Percentiles rank a stretch among this genome's conserved stretches.
Conservation (phyloP, 306 rosid genomes). For the Dryas alaskensis region DNA sequence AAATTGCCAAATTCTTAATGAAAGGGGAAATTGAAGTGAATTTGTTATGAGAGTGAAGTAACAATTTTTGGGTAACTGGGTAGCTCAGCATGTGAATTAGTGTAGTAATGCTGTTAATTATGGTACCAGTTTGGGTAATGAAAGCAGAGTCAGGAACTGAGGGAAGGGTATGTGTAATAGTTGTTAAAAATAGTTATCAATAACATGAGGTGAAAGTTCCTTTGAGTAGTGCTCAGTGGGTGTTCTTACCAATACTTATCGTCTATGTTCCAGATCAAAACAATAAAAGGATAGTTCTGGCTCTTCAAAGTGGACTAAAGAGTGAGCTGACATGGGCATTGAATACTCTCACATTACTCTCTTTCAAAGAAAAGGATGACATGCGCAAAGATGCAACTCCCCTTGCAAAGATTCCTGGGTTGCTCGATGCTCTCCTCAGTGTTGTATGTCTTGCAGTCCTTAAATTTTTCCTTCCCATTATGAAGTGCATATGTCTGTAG, state of each 20-base stretch:
- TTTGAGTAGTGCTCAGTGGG: not conserved
- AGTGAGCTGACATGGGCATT: slow-evolving; percentile 97
- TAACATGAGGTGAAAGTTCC: not conserved
- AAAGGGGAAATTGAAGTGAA: not conserved
- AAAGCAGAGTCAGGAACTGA: too few species aligned
- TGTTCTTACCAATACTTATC: not conserved
- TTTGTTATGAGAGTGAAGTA: not conserved
- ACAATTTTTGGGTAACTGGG: not conserved
- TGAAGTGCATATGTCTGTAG: not conserved
- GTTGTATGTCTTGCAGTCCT: slow-evolving; percentile 57
- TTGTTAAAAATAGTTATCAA: not conserved
- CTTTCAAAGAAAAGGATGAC: slow-evolving; percentile 94
- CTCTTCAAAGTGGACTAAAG: slow-evolving; percentile 95
- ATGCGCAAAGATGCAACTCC: slow-evolving; percentile 80
- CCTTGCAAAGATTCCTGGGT: slow-evolving; percentile 78
- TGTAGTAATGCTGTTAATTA: not conserved
- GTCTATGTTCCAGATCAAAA: slow-evolving; percentile 62
- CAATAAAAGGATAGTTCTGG: slow-evolving; percentile 87
- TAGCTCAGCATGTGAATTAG: not conserved
- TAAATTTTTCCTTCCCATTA: not conserved
- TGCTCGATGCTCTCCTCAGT: slow-evolving; percentile 97
- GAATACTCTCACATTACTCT: slow-evolving; percentile 82
- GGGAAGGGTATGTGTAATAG: not conserved
- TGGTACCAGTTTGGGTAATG: not conserved
- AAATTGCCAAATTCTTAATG: not conserved